Evolutionary conservation across 1,139 yeast species (phyloP).

Genomic region (Tardiomyces digboiensis): DNA sequence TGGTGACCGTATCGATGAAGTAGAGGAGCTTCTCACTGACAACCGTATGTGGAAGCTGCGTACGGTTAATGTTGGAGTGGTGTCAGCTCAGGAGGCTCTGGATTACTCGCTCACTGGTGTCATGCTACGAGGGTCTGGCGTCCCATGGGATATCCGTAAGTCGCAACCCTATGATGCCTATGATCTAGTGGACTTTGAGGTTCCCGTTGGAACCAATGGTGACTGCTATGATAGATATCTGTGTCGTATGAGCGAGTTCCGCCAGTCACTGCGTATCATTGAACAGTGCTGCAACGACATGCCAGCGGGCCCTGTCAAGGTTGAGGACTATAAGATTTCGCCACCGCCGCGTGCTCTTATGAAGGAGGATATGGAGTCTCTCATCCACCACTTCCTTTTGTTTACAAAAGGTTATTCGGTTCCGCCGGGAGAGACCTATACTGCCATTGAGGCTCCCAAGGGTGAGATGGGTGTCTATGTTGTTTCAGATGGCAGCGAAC

Average conservation of each 20-base stretch:
- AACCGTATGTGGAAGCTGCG: constrained; percentile 92
- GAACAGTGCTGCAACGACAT: constrained; percentile 86
- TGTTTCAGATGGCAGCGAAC: constrained; percentile 82
- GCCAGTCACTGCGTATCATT: constrained; percentile 83
- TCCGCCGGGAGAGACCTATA: constrained; percentile 87
- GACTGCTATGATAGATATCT: constrained; percentile 89
- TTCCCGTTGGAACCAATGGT: constrained; percentile 81
- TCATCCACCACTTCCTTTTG: constrained; percentile 80
- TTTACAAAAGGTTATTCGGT: constrained; percentile 87
- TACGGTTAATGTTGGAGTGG: constrained; percentile 70
- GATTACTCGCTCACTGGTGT: constrained; percentile 78
- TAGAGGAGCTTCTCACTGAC: constrained; percentile 82
- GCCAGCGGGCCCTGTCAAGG: constrained; percentile 91
- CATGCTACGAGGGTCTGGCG: constrained; percentile 87
- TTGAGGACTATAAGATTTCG: constrained; percentile 77
- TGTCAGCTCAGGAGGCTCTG: constrained; percentile 81
- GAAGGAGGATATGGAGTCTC: constrained; percentile 93
- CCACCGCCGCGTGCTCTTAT: constrained; percentile 76
- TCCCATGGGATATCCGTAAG: constrained; percentile 81
- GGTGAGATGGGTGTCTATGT: constrained; percentile 93
- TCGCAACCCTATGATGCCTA: constrained; percentile 89
- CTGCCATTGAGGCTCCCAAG: constrained; percentile 91
- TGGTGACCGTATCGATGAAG: constrained; percentile 87
- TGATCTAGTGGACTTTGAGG: constrained; percentile 76
- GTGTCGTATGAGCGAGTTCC: constrained; percentile 84